Conservation (phyloP, 345 rosid species). For the Sonneratia alba region DNA sequence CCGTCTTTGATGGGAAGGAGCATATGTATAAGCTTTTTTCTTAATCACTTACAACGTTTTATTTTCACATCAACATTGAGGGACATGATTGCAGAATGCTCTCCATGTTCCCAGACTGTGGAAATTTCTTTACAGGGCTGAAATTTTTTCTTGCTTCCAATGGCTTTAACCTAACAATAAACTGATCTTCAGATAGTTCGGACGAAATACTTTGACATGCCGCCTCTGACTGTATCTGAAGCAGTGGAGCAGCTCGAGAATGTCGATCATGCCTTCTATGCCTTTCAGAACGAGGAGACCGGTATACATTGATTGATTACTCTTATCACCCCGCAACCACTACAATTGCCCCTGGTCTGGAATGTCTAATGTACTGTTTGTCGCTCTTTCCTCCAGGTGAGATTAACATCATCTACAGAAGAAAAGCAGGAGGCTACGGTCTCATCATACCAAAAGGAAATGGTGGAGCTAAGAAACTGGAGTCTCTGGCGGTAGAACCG, state of each 20-base stretch:
- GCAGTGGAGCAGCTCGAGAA: conserved; percentile 85
- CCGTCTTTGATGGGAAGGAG: too few relatives aligned
- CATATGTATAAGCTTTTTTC: too few relatives aligned
- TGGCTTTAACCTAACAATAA: not conserved
- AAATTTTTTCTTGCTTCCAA: not conserved
- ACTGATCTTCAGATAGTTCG: conserved; percentile 55
- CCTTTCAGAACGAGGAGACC: conserved; percentile 78
- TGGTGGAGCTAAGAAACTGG: conserved; percentile 46
- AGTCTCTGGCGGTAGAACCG: conserved; percentile 47
- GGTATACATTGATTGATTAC: conserved; percentile 22
- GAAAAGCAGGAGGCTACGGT: conserved; percentile 84
- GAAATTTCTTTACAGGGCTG: too few relatives aligned
- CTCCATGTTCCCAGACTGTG: not conserved
- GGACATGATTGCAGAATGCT: too few relatives aligned
- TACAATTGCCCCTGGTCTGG: not conserved
- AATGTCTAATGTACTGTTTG: not conserved
- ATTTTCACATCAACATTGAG: too few relatives aligned
- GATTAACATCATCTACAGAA: conserved; percentile 76
- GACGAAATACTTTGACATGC: conserved; percentile 83
- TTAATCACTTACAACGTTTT: too few relatives aligned
- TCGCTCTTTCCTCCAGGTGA: conserved; percentile 37
- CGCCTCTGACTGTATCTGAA: conserved; percentile 72
- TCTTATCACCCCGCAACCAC: not conserved
- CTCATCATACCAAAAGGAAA: conserved; percentile 70
- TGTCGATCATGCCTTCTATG: conserved; percentile 82